Evolutionary conservation across 2,329 filamentous ascomycete species (phyloP).

Genomic region (Pseudovirgaria hyperparasitica): DNA sequence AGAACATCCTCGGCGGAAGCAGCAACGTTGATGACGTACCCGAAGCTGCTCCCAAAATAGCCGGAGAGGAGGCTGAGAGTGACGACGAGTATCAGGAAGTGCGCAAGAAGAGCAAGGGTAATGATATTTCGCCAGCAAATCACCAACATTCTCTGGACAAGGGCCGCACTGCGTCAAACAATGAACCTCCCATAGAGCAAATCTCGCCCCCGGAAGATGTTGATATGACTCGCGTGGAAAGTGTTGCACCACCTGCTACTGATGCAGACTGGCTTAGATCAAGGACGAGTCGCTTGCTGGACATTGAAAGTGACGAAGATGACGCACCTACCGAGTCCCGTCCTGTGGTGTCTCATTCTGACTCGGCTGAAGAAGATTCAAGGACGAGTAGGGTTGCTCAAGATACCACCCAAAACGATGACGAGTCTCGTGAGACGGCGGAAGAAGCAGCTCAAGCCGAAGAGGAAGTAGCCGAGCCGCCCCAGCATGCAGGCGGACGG

Average conservation of each 20-base stretch:
- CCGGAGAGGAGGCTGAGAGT: constrained; percentile 37
- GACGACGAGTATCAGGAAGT: constrained; percentile 65
- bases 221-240: too few species aligned
- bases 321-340: constrained; percentile 9
- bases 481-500: constrained; percentile 48
- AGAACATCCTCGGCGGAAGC: constrained; percentile 45
- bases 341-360: constrained; percentile 5
- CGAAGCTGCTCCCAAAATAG: constrained; percentile 11
- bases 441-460: constrained; percentile 15
- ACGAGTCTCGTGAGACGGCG: constrained; percentile 3
- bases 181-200: too few species aligned
- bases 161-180: too few species aligned
- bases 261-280: constrained; percentile 90
- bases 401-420: constrained; percentile 1
- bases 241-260: constrained; percentile 46
- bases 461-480: constrained; percentile 24
- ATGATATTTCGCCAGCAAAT: too few species aligned
- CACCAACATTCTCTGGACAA: too few species aligned
- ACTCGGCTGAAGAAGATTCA: constrained; percentile 7
- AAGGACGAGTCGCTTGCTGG: constrained; percentile 73
- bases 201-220: too few species aligned
- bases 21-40: constrained; percentile 7
- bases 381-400: background rate
- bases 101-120: constrained; percentile 33
- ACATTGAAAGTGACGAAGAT: constrained; percentile 67